These are phyloP conservation scores for Borealophlyctis nickersoniae DNA, from an alignment of 192 early-diverging fungal species.

Conservation along the genomic window DNA sequence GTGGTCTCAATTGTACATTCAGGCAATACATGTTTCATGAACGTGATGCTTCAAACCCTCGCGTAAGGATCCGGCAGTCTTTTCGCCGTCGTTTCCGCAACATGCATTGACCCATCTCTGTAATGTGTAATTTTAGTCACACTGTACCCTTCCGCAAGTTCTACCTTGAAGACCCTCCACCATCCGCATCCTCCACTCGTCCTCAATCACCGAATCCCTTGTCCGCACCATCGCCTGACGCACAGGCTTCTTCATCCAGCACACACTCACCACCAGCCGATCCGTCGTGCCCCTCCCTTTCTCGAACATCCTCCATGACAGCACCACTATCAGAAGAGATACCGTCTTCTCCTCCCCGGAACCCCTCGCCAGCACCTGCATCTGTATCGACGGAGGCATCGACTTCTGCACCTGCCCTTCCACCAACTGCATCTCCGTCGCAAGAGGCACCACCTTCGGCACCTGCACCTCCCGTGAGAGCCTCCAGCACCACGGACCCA, in stretches of 20 bases:
- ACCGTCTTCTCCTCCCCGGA: no score
- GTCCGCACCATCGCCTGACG: slow-evolving; percentile 2
- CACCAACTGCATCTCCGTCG: neutral
- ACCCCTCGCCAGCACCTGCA: no score
- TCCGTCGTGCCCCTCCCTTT: no score
- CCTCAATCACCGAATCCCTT: no score
- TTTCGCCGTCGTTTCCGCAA: neutral
- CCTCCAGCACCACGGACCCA: no score
- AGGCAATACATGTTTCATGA: slow-evolving; percentile 32
- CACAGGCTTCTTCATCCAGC: neutral
- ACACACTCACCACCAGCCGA: no score
- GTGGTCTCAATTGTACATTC: neutral
- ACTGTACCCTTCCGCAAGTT: slow-evolving; percentile 13
- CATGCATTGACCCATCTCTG: neutral
- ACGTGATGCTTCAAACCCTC: slow-evolving; percentile 22
- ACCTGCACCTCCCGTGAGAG: no score
- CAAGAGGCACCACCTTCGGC: no score
- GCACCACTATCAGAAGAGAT: no score
- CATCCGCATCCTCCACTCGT: slow-evolving; percentile 9
- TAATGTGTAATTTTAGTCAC: slow-evolving; percentile 13
- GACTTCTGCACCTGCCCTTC: no score
- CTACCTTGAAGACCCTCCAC: slow-evolving; percentile 15
- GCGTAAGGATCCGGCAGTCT: neutral
- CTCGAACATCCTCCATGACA: no score
- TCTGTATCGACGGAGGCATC: no score